These are phyloP conservation scores for Ustanciosporium gigantosporum DNA, from an alignment of 1,284 basidiomycete genomes.

Conservation along the genomic window DNA sequence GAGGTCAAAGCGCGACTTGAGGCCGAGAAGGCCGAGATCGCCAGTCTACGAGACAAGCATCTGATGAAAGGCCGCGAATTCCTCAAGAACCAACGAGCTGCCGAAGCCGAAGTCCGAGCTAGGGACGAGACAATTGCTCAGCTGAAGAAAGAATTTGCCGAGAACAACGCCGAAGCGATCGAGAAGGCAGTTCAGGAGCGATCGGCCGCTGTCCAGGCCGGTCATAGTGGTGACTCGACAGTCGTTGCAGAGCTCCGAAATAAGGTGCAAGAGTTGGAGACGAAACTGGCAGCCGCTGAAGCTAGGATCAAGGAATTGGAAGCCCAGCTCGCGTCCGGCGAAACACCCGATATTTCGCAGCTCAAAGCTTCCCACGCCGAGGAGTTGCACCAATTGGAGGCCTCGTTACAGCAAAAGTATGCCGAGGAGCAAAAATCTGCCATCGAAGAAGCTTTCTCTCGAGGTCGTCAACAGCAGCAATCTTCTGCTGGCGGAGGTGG, in stretches of 20 bases:
- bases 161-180: conserved; percentile 43
- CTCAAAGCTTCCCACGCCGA: conserved; percentile 33
- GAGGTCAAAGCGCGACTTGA: conserved; percentile 39
- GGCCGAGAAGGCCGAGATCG: conserved; percentile 17
- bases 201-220: conserved; percentile 1
- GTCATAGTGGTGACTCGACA: conserved; percentile 6
- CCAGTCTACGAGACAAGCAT: conserved; percentile 31
- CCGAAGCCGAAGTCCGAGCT: conserved; percentile 39
- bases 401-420: conserved; percentile 29
- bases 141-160: conserved; percentile 39
- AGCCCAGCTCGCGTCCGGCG: conserved; percentile 17
- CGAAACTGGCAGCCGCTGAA: conserved; percentile 34
- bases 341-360: conserved; percentile 18
- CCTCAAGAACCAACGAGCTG: conserved; percentile 26
- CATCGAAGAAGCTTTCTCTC: conserved; percentile 13
- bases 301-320: conserved; percentile 36
- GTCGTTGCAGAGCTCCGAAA: conserved; percentile 18
- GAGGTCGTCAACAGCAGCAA: conserved; percentile 2
- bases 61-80: conserved; percentile 41
- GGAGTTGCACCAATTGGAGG: conserved; percentile 25
- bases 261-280: conserved; percentile 51
- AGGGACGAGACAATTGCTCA: conserved; percentile 36
- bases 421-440: conserved; percentile 12
- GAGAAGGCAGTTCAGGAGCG: conserved; percentile 43
- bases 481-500: neutral